Conservation (phyloP, 768 basidiomycete species). For the Leccinum arenicola region DNA sequence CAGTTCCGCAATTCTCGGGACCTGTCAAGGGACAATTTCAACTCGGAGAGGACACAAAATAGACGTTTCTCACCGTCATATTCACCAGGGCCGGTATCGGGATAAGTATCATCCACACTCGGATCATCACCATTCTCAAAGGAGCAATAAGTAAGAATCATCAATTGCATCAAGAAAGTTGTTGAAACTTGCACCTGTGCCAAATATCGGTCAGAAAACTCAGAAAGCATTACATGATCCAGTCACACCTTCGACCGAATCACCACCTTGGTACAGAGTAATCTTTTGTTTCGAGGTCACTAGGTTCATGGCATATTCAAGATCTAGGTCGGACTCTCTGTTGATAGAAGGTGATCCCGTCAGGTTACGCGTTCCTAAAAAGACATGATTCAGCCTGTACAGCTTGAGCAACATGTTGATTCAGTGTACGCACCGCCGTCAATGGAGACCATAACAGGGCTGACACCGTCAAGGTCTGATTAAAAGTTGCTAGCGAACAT, state of each 20-base stretch:
- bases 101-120: conserved; percentile 38
- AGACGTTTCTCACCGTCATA: conserved; percentile 32
- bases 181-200: conserved; percentile 40
- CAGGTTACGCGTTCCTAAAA: conserved; percentile 41
- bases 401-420: not conserved
- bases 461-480: conserved; percentile 30
- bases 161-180: conserved; percentile 47
- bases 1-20: conserved; percentile 33
- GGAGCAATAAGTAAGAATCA: conserved; percentile 40
- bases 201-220: not conserved
- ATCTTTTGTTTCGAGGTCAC: conserved; percentile 34
- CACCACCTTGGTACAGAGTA: conserved; percentile 40
- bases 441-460: conserved; percentile 22
- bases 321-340: conserved; percentile 69
- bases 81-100: conserved; percentile 38
- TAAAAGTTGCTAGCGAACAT: conserved; percentile 40
- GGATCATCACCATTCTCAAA: conserved; percentile 47
- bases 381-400: conserved; percentile 11
- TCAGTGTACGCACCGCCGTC: conserved; percentile 41
- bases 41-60: not conserved
- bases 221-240: not conserved
- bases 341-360: conserved; percentile 39
- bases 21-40: conserved; percentile 12
- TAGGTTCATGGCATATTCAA: conserved; percentile 63
- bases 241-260: conserved; percentile 31